phyloP scores from a whole-genome alignment of 805 yeast genomes.

The Candida saitoana region DNA sequence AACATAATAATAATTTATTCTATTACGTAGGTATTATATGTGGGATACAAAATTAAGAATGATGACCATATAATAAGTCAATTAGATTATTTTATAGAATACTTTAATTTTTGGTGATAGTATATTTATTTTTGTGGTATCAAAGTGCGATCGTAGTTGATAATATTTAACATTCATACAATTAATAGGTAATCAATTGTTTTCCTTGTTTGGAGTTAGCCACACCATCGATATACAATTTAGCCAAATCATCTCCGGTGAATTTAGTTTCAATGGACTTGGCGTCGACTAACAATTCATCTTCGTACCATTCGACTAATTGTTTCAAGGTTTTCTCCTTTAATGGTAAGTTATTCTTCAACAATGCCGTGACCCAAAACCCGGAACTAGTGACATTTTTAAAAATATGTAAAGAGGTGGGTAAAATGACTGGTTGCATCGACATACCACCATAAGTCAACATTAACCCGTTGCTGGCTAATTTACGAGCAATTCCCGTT shows the following conservation, averaged over 20 bases:
- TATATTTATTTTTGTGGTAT: too few species aligned
- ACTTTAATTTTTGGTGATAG: too few species aligned
- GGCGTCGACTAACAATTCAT: constrained; percentile 34
- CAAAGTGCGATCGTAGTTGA: too few species aligned
- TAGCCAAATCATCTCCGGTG: constrained; percentile 18
- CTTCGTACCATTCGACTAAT: constrained; percentile 40
- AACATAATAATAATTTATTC: too few species aligned
- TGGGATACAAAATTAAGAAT: too few species aligned
- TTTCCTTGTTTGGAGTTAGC: constrained; percentile 34
- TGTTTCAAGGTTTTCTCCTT: constrained; percentile 33
- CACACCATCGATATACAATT: constrained; percentile 27
- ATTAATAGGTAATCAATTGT: constrained; percentile 28
- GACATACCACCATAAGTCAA: constrained; percentile 98
- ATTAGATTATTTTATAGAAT: too few species aligned
- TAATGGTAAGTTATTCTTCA: constrained; percentile 32
- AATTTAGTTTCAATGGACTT: constrained; percentile 29
- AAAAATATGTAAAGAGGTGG: constrained; percentile 85
- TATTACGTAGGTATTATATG: too few species aligned
- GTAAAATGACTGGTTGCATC: constrained; percentile 86
- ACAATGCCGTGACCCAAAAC: constrained; percentile 78
- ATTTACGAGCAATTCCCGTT: constrained; percentile 77
- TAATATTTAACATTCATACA: too few species aligned
- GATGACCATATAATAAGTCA: too few species aligned
- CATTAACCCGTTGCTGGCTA: constrained; percentile 68
- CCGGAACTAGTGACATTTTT: constrained; percentile 84